Evolutionary conservation across 2,329 filamentous ascomycete genomes (phyloP).

Genomic region (Coniochaeta ligniaria): DNA sequence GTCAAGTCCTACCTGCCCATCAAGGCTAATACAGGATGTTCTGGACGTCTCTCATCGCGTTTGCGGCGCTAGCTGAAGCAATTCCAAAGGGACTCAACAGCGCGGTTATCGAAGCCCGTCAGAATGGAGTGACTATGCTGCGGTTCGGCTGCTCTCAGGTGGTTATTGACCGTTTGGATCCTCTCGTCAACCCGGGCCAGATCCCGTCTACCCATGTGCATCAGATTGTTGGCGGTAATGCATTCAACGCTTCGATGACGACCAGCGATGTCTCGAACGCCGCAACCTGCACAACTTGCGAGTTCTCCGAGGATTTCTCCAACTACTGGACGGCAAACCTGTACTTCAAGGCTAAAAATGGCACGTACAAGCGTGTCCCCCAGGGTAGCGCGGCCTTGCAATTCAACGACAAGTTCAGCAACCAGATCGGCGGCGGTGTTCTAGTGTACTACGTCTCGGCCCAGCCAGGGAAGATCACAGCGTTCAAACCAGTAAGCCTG

Average conservation of each 20-base stretch:
- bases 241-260: conserved; percentile 35
- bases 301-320: conserved; percentile 25
- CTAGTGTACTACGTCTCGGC: conserved; percentile 38
- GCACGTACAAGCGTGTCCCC: conserved; percentile 27
- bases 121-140: conserved; percentile 18
- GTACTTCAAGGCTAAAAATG: conserved; percentile 27
- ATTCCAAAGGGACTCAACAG: conserved; percentile 16
- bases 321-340: conserved; percentile 28
- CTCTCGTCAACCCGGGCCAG: conserved; percentile 30
- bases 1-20: background rate
- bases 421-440: conserved; percentile 32
- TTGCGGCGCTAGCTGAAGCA: conserved; percentile 20
- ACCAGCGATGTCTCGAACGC: conserved; percentile 21
- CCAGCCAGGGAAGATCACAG: conserved; percentile 33
- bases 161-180: conserved; percentile 34
- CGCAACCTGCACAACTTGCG: conserved; percentile 35
- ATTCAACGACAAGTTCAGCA: conserved; percentile 32
- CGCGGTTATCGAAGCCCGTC: background rate
- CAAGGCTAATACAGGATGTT: conserved; percentile 14
- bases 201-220: conserved; percentile 48
- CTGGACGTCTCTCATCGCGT: conserved; percentile 21
- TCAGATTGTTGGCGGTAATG: conserved; percentile 45
- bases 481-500: conserved; percentile 38
- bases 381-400: conserved; percentile 48
- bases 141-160: conserved; percentile 40